Evolutionary conservation across 805 yeast species (phyloP), one percentile per base, ranked within the genome.

Genomic region (Wickerhamomyces silvicola): DNA sequence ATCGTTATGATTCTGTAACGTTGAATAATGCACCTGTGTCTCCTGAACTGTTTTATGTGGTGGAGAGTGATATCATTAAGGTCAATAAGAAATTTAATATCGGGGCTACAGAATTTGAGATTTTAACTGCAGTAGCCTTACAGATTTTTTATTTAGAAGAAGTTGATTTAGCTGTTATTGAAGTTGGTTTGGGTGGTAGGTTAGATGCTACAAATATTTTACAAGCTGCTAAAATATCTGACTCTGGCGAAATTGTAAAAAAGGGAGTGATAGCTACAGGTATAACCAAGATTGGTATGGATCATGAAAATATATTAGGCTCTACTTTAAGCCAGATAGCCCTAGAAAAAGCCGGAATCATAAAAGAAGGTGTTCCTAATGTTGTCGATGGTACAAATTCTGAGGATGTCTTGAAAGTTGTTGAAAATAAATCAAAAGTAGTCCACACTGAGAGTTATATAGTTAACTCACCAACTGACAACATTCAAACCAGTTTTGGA

Each of bases 161-260:
- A 1, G 81, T 87, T 6, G 77, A 80, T 16, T 59, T 81, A 33
- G 96, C 95, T 1, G 75, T 90, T 1, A 57, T 90, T n/a, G 98
- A 90, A 55, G 97, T 87, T 4, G 98, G 98, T 0, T 61, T 92
- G 6, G 98, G 98, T 3, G 98, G 98, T 0, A 57, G 82, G 25
- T 53, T 76, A 10, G 98, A 90, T 57, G 85, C 97, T 1, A 90
- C 98, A 0, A 90, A 90, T 59, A 83, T 83, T 0, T 53, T 81
- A 2, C 57, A 58, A 7, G 57, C 57, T 2, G 37, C 37, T 5
- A 41, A 38, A 5, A 18, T 36, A 46, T 33, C 38, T 11, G 15
- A 30, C 4, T 27, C 39, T 5, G 22, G 24, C 7, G 16, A 23
- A 2, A 33, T 36, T 16, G 22, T 35, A 14, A 38, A 39, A 6